Base-by-base conservation (phyloP, 169 alveolate species). In the Cryptosporidium xiaoi region DNA sequence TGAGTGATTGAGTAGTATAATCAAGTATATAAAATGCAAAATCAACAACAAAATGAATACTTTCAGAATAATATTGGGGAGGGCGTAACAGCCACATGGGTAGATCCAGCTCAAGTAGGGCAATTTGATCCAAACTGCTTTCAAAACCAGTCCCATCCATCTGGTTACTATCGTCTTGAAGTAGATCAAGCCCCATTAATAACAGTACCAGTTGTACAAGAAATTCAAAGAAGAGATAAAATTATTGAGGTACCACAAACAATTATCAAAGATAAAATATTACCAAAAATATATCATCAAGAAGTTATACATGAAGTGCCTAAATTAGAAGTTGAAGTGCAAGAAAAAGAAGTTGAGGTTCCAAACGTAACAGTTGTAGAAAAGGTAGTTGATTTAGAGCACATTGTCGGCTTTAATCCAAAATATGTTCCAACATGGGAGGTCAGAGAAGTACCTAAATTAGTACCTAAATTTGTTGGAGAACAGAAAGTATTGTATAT, bases 241-340 rank as follows among this genome's bases (percentile, higher is more conserved):
- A 92, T 90, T 66, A 91, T 93, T n/a, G 96, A 93, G 66, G 91
- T 91, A 15, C 94, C 94, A 18, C 94, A 91, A 34, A 93, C 93
- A 56, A 94, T 91, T 83, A 65, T 93, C 71, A 92, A 91, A 69
- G 96, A 93, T 83, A 90, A 91, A 29, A 82, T 93, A 53, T 92
- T 92, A 27, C 96, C 96, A 65, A 92, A 92, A 62, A 92, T 84
- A 53, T 93, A 93, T 66, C 90, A 89, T 58, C 96, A 93, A 83
- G 93, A 91, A 68, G 93, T 95, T 20, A 92, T 92, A 53, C 96
- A 93, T 82, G 96, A 93, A 64, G 94, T 93, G 15, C 96, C 96
- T 51, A 90, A 91, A 46, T 92, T 93, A 29, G 95, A 91, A 55
- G 91, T 93, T 34, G 91, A 91, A 51, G 92, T 83, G 64, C 93